These are phyloP conservation scores for Kokia cookei DNA, from an alignment of 441 rosid genomes.

Conservation along the genomic window DNA sequence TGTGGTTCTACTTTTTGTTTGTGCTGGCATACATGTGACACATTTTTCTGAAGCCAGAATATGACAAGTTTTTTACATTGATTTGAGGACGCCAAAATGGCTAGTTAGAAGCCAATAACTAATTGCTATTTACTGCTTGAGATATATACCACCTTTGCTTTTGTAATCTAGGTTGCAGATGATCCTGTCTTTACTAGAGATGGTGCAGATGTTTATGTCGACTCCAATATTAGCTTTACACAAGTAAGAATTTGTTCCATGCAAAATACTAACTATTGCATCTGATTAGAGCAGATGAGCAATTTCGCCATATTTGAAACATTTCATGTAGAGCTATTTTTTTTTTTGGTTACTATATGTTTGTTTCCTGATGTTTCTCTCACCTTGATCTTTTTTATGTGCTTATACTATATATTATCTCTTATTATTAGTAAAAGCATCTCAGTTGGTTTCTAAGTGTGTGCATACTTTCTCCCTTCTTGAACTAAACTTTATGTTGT, in stretches of 20 bases:
- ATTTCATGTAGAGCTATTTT: background rate
- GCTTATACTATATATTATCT: background rate
- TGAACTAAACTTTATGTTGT: background rate
- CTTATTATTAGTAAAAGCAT: background rate
- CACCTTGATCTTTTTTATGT: background rate
- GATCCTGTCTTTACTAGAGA: conserved; percentile 78
- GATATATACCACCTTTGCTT: background rate
- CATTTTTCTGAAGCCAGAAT: background rate
- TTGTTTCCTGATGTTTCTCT: background rate
- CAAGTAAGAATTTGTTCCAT: conserved; percentile 48
- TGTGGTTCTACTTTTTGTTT: background rate
- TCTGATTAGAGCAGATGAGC: background rate
- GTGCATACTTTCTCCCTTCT: background rate
- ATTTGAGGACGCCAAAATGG: background rate
- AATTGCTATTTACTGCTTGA: background rate
- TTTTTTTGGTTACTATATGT: background rate
- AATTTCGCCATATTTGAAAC: background rate
- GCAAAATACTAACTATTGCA: conserved; percentile 3
- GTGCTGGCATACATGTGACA: background rate
- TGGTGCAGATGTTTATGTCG: conserved; percentile 84
- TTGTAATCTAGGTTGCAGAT: conserved; percentile 58
- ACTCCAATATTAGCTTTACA: conserved; percentile 78
- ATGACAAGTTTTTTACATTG: background rate
- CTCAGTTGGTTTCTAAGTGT: background rate
- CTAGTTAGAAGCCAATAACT: background rate